Evolutionary conservation across 2,329 filamentous ascomycete species (phyloP).

Genomic region (Elsinoe perseae): DNA sequence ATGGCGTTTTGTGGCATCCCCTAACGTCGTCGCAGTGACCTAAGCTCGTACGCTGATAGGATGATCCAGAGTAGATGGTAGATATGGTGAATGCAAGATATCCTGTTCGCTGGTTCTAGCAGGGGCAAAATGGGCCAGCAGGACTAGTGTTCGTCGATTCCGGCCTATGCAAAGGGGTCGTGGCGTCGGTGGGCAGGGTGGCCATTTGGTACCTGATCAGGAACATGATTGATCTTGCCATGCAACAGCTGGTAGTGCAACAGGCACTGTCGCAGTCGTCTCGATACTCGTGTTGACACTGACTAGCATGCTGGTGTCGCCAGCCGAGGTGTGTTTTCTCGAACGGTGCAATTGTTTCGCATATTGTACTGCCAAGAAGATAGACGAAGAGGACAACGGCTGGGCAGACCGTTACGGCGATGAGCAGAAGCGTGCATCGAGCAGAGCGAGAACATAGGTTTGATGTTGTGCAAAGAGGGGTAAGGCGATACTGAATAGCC

Average conservation of each 20-base stretch:
- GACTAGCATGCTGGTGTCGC: neutral
- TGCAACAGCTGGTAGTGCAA: neutral
- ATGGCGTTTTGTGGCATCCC: conserved; percentile 3
- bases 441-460: too few relatives aligned
- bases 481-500: neutral
- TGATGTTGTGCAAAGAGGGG: neutral
- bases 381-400: neutral
- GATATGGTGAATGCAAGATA: neutral
- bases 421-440: neutral
- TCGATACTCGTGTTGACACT: neutral
- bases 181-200: neutral
- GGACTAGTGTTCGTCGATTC: neutral
- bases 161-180: neutral
- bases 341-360: neutral
- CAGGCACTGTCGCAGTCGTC: neutral
- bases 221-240: neutral
- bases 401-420: neutral
- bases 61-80: neutral
- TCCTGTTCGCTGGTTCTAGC: too few relatives aligned
- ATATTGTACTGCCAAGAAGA: neutral
- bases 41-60: neutral
- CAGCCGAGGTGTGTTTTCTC: neutral
- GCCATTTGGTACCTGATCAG: neutral
- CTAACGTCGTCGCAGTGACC: neutral
- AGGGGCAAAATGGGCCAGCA: neutral